A percentile compares a stretch with the other conserved stretches of the same genome.
phyloP scores from a whole-genome alignment of 2,329 filamentous ascomycete species.

The Didymella pinodella region DNA sequence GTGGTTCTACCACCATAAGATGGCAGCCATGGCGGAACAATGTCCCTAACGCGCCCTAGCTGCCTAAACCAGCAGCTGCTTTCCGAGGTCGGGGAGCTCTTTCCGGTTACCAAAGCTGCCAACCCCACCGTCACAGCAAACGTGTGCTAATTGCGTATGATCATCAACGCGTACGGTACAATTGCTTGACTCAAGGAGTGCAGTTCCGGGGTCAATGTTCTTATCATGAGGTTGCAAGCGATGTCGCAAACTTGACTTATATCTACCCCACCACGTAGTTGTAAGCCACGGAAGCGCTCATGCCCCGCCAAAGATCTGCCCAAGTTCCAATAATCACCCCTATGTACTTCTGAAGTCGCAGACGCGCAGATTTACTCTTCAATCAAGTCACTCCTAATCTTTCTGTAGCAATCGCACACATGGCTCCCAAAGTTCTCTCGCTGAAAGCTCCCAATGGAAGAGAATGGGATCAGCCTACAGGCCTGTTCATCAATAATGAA shows the following conservation, averaged over 20 bases:
- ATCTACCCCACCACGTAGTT: constrained; percentile 6
- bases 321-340: background rate
- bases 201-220: constrained; percentile 3
- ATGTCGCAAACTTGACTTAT: constrained; percentile 1
- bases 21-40: background rate
- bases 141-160: background rate
- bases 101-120: constrained; percentile 7
- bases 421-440: constrained; percentile 29
- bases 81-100: background rate
- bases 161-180: background rate
- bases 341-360: background rate
- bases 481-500: constrained; percentile 57
- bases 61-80: constrained; percentile 1
- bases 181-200: background rate
- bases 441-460: constrained; percentile 52
- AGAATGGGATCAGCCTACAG: constrained; percentile 50
- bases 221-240: background rate
- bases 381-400: background rate
- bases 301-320: constrained; percentile 9
- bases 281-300: constrained; percentile 9
- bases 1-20: background rate
- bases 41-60: background rate
- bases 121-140: background rate
- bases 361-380: background rate
- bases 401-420: background rate